Conservation (phyloP, 495 filamentous ascomycete genomes). For the Hypoxylon crocopeplum region DNA sequence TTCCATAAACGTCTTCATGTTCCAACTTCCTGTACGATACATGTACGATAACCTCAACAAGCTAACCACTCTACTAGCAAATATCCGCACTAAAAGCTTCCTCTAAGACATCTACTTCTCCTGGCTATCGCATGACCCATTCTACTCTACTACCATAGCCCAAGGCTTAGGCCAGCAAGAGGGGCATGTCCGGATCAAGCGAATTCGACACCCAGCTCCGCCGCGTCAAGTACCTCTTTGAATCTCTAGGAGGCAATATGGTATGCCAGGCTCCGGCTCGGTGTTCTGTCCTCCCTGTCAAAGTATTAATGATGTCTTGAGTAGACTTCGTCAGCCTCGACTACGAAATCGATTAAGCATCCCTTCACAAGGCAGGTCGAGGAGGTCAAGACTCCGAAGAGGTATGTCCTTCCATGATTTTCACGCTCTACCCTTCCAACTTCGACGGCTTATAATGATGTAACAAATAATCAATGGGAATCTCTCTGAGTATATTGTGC, state of each 20-base stretch:
- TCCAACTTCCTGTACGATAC: constrained; percentile 2
- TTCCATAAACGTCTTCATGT: not conserved
- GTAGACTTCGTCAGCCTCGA: constrained; percentile 71
- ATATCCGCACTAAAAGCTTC: constrained; percentile 9
- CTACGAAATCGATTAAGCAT: constrained; percentile 70
- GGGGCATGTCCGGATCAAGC: constrained; percentile 26
- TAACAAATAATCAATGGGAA: constrained; percentile 94
- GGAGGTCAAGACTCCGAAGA: constrained; percentile 86
- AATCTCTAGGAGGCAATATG: constrained; percentile 30
- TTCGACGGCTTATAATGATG: constrained; percentile 86
- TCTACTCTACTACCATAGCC: not conserved
- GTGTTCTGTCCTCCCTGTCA: not conserved
- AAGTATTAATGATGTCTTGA: constrained; percentile 16
- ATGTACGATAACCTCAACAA: constrained; percentile 7
- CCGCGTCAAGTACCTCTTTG: constrained; percentile 12
- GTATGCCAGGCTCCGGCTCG: constrained; percentile 10
- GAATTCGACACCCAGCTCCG: constrained; percentile 15
- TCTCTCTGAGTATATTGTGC: constrained; percentile 96
- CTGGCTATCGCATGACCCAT: not conserved
- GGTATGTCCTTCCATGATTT: constrained; percentile 64
- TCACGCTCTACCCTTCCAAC: no score
- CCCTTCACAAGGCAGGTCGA: constrained; percentile 81
- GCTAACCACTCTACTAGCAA: constrained; percentile 15
- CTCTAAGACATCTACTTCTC: constrained; percentile 6
- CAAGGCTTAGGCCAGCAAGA: not conserved